Evolutionary conservation across 75 land plant genomes (phyloP).

Genomic region (Sequoiadendron giganteum): DNA sequence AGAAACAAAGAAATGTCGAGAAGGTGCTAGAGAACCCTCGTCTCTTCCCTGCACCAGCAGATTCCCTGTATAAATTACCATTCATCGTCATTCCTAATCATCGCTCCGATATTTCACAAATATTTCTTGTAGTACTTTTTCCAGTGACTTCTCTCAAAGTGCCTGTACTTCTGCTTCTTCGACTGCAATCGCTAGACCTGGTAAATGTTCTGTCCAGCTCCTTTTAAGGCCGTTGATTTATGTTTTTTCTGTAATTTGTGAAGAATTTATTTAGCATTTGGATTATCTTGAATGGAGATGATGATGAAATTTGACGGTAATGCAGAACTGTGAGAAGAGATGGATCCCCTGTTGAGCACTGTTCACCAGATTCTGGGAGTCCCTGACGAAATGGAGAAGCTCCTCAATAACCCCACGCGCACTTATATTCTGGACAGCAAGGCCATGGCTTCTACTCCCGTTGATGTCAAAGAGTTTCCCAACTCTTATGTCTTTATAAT

Average conservation of each 20-base stretch:
- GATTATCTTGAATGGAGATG: background rate
- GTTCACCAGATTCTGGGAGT: background rate
- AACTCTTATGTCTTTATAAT: constrained; percentile 49
- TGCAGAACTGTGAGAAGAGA: background rate
- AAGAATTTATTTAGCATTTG: no score
- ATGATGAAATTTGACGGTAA: no score
- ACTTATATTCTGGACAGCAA: constrained; percentile 33
- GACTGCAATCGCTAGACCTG: background rate
- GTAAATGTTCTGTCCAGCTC: no score
- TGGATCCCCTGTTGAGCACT: constrained; percentile 1
- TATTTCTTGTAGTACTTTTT: no score
- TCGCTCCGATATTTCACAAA: no score
- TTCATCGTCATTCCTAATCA: no score
- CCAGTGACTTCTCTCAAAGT: no score
- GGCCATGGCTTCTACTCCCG: constrained; percentile 55
- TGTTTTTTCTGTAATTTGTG: background rate
- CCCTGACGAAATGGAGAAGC: constrained; percentile 18
- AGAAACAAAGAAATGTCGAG: no score
- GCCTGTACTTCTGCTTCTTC: background rate
- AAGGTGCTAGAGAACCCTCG: no score
- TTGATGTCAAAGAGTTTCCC: constrained; percentile 58
- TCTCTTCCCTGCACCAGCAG: no score
- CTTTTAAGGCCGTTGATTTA: background rate
- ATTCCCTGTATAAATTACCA: no score
- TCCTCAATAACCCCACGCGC: constrained; percentile 16